Percentiles rank a stretch among this genome's conserved stretches.
phyloP scores from a whole-genome alignment of 1,284 basidiomycete species.

The Trichosporon coremiiforme region DNA sequence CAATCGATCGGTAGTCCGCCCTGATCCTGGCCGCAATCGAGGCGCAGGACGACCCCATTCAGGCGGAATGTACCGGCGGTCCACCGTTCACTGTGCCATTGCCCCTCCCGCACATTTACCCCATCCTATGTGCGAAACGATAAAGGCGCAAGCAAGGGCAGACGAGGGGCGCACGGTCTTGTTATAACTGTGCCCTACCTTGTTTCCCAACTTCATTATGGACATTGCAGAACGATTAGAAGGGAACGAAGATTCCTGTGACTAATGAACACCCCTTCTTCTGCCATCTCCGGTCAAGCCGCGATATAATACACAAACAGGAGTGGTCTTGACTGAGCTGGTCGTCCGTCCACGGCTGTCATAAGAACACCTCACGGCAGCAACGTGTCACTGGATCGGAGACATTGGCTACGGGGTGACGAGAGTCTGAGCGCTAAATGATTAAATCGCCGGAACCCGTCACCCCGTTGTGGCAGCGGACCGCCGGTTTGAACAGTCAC shows the following conservation, averaged over 20 bases:
- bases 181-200: not conserved
- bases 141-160: not conserved
- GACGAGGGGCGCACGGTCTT: not conserved
- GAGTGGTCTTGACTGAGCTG: not conserved
- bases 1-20: constrained; percentile 8
- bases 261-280: not conserved
- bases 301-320: not conserved
- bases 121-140: not conserved
- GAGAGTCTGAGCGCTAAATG: constrained; percentile 5
- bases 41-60: not conserved
- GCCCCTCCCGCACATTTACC: no score
- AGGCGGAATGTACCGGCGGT: constrained; percentile 7
- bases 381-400: not conserved
- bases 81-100: not conserved
- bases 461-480: no score
- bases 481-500: no score
- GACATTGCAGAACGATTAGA: constrained; percentile 9
- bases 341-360: not conserved
- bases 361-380: no score
- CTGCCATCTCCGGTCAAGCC: not conserved
- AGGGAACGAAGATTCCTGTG: not conserved
- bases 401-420: not conserved
- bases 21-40: not conserved
- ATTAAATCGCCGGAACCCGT: not conserved
- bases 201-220: not conserved